phyloP scores from a whole-genome alignment of 805 yeast species.

The Saturnispora galanensis region DNA sequence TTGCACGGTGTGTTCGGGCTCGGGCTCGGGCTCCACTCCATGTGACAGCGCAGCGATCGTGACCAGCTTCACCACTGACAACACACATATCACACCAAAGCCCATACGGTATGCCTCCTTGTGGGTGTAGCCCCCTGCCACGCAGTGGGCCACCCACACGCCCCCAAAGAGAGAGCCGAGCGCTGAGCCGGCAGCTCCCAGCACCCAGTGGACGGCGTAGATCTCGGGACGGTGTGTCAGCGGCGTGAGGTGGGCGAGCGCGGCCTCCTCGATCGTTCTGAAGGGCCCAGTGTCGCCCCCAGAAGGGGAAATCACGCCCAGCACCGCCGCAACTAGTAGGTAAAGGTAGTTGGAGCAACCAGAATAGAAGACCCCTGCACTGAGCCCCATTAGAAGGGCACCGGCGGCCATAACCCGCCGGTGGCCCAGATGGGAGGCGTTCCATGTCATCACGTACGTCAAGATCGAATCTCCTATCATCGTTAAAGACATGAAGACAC shows the following conservation, averaged over 20 bases:
- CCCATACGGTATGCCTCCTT: constrained; percentile 44
- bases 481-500: constrained; percentile 74
- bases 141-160: constrained; percentile 37
- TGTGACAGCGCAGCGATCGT: constrained; percentile 42
- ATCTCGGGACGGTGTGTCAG: constrained; percentile 55
- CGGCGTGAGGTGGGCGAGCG: constrained; percentile 70
- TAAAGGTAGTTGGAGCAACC: constrained; percentile 40
- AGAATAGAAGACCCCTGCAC: constrained; percentile 58
- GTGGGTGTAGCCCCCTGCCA: constrained; percentile 24
- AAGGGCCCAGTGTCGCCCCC: constrained; percentile 92
- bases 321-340: constrained; percentile 58
- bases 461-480: constrained; percentile 68
- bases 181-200: constrained; percentile 66
- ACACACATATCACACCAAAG: constrained; percentile 44
- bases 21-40: constrained; percentile 36
- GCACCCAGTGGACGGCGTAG: constrained; percentile 63
- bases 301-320: constrained; percentile 82
- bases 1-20: neutral
- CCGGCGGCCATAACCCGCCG: constrained; percentile 55
- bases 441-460: constrained; percentile 65
- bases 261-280: constrained; percentile 75
- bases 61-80: constrained; percentile 44
- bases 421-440: constrained; percentile 65
- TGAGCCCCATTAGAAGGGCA: constrained; percentile 51
- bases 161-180: constrained; percentile 64